Conservation (phyloP, 1,139 yeast species). For the Debaryomyces sp. region DNA sequence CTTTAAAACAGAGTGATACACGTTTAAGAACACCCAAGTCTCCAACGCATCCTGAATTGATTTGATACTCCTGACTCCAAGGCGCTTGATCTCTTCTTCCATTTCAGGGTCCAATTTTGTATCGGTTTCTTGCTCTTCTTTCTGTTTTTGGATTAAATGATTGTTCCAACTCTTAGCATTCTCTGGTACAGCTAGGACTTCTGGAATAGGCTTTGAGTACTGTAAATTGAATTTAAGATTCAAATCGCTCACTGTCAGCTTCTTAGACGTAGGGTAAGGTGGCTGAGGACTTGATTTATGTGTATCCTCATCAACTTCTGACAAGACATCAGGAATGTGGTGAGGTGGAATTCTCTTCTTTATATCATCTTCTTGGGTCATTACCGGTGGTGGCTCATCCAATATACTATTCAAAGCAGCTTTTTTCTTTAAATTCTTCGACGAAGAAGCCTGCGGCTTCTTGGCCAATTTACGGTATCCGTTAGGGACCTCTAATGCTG, state of each 20-base stretch:
- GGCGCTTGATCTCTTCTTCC: conserved; percentile 16
- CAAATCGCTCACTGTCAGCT: conserved; percentile 41
- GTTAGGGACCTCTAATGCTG: neutral
- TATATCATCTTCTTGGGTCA: conserved; percentile 10
- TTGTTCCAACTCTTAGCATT: conserved; percentile 32
- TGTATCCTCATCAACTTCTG: conserved; percentile 21
- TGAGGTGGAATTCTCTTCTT: conserved; percentile 36
- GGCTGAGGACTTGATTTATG: conserved; percentile 16
- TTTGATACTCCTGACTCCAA: conserved; percentile 14
- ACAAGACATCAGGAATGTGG: conserved; percentile 37
- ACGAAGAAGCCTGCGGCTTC: conserved; percentile 7
- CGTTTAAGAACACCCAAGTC: conserved; percentile 74
- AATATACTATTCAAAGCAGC: conserved; percentile 9
- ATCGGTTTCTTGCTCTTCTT: conserved; percentile 13
- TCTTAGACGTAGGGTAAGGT: conserved; percentile 38
- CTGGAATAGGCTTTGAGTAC: conserved; percentile 36
- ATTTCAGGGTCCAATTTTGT: conserved; percentile 11
- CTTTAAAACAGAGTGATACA: conserved; percentile 63
- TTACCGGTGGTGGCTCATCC: conserved; percentile 1
- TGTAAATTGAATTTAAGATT: conserved; percentile 44
- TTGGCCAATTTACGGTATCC: conserved; percentile 10
- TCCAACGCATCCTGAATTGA: conserved; percentile 55
- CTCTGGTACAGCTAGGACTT: conserved; percentile 29
- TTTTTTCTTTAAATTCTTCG: conserved; percentile 11
- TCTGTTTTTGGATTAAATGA: conserved; percentile 15